These are phyloP conservation scores for Sporobolomyces phaffii DNA, from an alignment of 768 basidiomycete genomes.

Conservation along the genomic window DNA sequence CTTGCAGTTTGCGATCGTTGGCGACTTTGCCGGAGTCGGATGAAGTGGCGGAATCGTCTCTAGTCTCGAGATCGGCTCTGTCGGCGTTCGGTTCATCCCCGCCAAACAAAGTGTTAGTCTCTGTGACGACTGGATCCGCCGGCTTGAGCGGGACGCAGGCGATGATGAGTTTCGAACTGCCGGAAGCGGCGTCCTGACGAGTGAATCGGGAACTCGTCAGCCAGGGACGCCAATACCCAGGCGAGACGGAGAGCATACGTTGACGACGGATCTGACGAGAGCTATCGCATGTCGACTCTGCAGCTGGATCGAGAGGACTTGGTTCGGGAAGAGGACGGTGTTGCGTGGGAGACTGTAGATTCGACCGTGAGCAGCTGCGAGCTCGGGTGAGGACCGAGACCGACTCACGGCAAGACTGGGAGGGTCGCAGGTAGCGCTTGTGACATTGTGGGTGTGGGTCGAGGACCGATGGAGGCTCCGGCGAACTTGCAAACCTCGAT, in stretches of 20 bases:
- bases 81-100: not conserved
- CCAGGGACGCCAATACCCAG: not conserved
- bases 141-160: slow-evolving; percentile 27
- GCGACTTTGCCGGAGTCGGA: not conserved
- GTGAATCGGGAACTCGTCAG: not conserved
- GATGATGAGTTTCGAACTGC: slow-evolving; percentile 11
- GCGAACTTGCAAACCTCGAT: not conserved
- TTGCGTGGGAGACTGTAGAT: slow-evolving; percentile 10
- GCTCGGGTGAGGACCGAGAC: not conserved
- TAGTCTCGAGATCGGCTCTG: not conserved
- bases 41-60: not conserved
- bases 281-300: not conserved
- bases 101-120: not conserved
- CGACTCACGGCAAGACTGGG: slow-evolving; percentile 2
- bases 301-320: slow-evolving; percentile 25
- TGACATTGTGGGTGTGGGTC: not conserved
- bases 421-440: not conserved
- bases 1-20: not conserved
- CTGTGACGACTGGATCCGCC: not conserved
- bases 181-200: slow-evolving; percentile 16
- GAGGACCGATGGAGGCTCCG: not conserved
- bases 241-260: slow-evolving; percentile 1
- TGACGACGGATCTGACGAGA: slow-evolving; percentile 20
- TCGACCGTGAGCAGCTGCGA: not conserved
- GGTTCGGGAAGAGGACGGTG: slow-evolving; percentile 21